Evolutionary conservation across 768 basidiomycete species (phyloP).

Genomic region (Tulasnella sp.): DNA sequence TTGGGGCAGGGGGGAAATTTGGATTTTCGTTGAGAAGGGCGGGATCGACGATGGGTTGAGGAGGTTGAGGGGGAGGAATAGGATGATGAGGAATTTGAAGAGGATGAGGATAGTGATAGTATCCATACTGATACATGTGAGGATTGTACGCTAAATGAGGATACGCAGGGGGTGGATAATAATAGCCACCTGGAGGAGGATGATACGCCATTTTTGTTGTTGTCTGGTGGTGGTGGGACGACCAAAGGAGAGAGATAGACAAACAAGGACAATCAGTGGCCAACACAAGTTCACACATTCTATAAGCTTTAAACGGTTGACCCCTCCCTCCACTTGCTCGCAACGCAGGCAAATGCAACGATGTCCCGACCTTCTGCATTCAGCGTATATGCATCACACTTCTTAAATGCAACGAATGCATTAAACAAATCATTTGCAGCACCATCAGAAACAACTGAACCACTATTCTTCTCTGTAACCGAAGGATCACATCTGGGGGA

Average conservation of each 20-base stretch:
- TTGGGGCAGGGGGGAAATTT: background rate
- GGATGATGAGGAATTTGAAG: background rate
- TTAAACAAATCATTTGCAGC: slow-evolving; percentile 42
- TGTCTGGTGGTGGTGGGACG: background rate
- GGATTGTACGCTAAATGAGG: no score
- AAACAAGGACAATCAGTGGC: background rate
- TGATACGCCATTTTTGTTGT: slow-evolving; percentile 1
- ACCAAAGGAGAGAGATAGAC: background rate
- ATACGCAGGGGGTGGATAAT: slow-evolving; percentile 1
- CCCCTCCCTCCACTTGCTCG: background rate
- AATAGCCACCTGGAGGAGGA: background rate
- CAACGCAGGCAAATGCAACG: no score
- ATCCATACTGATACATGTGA: slow-evolving; percentile 9
- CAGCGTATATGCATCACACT: slow-evolving; percentile 71
- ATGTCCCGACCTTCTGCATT: slow-evolving; percentile 31
- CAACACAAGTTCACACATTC: no score
- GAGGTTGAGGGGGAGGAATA: background rate
- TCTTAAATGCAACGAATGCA: slow-evolving; percentile 41
- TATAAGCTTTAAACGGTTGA: no score
- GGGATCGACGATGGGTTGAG: slow-evolving; percentile 10
- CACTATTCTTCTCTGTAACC: slow-evolving; percentile 78
- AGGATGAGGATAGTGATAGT: slow-evolving; percentile 7
- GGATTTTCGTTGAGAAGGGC: slow-evolving; percentile 4
- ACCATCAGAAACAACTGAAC: slow-evolving; percentile 22
- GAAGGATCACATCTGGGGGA: slow-evolving; percentile 61